Evolutionary conservation across 2,329 filamentous ascomycete genomes (phyloP), one percentile per base, ranked within the genome.

Genomic region (Xylariaceae sp.): DNA sequence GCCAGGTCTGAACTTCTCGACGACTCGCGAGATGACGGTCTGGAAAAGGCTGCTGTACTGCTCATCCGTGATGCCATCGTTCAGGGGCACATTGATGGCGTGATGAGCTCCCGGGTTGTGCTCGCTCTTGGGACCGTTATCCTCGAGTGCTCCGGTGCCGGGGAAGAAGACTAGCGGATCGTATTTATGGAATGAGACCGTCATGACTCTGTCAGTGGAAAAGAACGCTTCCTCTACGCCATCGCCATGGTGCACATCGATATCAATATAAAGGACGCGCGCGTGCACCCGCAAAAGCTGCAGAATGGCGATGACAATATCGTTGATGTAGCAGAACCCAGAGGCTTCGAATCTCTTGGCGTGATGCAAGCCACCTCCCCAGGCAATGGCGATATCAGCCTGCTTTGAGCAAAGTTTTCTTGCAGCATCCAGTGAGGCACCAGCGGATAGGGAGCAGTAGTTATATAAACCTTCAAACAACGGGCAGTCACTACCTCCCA

Each of bases 251-350:
- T 95, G 89, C 13, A 95, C 89, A 60, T 95, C 89, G 48, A 95
- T 95, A 58, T 95, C 89, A 64, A 98, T 89, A 69, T 98, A 98
- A 37, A 98, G 79, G n/a, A 98, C 91, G 42, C 93, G 86, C 59
- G 93, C 87, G 61, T 95, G 88, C 64, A 89, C 84, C 41, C 88
- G 87, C 8, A 22, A 73, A 9, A 98, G 78, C 62, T 96, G 86
- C 29, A 97, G 76, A 54, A 96, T 93, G 28, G 87, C 89, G 35
- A 98, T 78, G 43, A 97, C 93, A 56, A 97, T 97, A 65, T 98
- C 93, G 64, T 98, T 98, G 68, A 97, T 89, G 68, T 98, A 98
- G 70, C 93, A 98, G 66, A 98, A 98, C 0, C 93, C 93, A 12
- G 86, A 91, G 0, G 93, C 91, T 66, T 95, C 89, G 39, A 85